Base-by-base conservation (phyloP, 2,329 filamentous ascomycete species). In the Alternaria atra region DNA sequence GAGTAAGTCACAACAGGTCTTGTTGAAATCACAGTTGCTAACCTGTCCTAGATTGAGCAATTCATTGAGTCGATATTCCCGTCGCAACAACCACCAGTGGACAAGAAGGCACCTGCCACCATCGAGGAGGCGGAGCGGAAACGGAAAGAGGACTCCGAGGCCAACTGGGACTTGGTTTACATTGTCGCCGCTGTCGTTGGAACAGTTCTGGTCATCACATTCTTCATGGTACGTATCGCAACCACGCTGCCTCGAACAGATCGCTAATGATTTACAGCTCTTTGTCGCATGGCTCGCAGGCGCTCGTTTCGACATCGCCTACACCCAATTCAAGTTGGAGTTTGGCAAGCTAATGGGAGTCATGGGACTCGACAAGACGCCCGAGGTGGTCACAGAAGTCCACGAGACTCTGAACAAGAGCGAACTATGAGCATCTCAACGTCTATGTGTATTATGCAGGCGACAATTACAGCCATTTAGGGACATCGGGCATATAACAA, bases 41-140 rank as follows among this genome's bases (percentile, higher is more conserved):
- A 66, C 43, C 40, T 56, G 12, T 23, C 32, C n/a, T 72, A 95
- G 91, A 92, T 97, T 67, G 94, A 98, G 79, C 91, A 95, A 83
- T 97, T 97, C 77, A 97, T 98, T 77, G 94, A 98, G 80, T 90
- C 89, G 5, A 89, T 98, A 69, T 98, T 94, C 87, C 95, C 95
- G 4, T 86, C 88, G 8, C 93, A 97, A 79, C 89, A 91, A 65
- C 86, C 91, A 44, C 89, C 90, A 17, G 52, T 68, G 25, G 67
- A 73, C 53, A 62, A 63, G 50, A 71, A 71, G 66, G 67, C 68
- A 27, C 71, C 70, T 44, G 69, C 73, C 40, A 82, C 71, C 59
- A 74, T 86, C 8, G 84, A 87, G 63, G 89, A 92, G 72, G 85
- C 84, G 8, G 83, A 81, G 55, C 84, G 84, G 73, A 80, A 83